phyloP scores from a whole-genome alignment of 139 green algal genomes.

The Chlamydomonas urium region DNA sequence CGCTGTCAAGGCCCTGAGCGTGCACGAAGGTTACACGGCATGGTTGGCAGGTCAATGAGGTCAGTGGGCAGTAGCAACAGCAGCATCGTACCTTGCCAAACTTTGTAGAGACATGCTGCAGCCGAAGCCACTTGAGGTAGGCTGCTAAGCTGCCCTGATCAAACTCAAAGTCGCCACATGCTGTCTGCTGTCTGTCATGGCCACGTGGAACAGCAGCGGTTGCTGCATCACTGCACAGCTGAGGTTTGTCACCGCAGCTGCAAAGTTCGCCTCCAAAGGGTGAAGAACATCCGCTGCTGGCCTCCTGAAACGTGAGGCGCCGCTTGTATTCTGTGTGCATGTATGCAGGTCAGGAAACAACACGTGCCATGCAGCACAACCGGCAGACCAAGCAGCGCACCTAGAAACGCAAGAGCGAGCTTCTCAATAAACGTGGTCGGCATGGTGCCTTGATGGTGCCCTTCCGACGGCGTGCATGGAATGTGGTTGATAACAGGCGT shows the following conservation, averaged over 20 bases:
- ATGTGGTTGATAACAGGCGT: no score
- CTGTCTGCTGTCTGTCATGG: not conserved
- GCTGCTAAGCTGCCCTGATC: no score
- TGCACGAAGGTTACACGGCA: not conserved
- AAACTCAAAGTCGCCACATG: not conserved
- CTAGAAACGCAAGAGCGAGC: conserved; percentile 11
- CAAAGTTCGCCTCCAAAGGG: no score
- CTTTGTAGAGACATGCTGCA: not conserved
- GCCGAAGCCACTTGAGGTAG: no score
- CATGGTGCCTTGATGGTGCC: no score
- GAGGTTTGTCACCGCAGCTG: no score
- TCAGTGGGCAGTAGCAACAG: no score
- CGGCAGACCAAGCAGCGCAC: not conserved
- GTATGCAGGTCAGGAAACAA: not conserved
- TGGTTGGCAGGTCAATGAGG: no score
- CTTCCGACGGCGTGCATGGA: no score
- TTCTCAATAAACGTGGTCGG: conserved; percentile 7
- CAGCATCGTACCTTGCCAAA: no score
- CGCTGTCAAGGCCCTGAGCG: not conserved
- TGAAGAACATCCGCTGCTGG: no score
- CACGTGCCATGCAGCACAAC: not conserved
- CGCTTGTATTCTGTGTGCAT: not conserved
- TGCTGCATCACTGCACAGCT: not conserved
- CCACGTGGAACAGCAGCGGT: not conserved
- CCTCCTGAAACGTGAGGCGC: no score